Evolutionary conservation across 495 filamentous ascomycete species (phyloP).

Genomic region (Hapsidospora chrysogenum): DNA sequence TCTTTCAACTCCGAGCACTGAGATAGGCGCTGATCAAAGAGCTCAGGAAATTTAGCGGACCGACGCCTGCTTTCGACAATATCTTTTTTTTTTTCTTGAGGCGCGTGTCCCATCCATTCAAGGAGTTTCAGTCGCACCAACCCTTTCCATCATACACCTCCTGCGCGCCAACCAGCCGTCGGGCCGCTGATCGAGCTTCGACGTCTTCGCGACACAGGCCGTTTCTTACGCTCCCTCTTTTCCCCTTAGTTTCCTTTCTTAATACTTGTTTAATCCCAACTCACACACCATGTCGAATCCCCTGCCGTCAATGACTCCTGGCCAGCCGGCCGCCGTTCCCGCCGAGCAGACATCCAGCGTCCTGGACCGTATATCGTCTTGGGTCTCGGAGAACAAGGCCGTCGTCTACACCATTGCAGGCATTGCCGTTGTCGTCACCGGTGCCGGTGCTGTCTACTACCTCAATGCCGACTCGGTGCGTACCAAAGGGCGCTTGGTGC

Average conservation of each 20-base stretch:
- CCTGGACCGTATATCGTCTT: conserved; percentile 79
- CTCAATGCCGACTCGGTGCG: conserved; percentile 35
- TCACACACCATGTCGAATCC: conserved; percentile 24
- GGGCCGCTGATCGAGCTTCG: no score
- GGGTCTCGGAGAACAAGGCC: conserved; percentile 89
- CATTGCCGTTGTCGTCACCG: conserved; percentile 76
- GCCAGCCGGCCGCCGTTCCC: conserved; percentile 17
- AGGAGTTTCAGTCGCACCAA: no score
- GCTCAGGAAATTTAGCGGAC: no score
- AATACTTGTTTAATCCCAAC: no score
- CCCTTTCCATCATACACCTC: no score
- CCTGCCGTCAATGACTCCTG: conserved; percentile 20
- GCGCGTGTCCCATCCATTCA: no score
- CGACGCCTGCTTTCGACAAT: no score
- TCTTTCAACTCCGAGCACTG: no score
- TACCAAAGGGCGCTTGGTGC: not conserved
- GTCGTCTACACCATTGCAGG: conserved; percentile 92
- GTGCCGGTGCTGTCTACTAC: conserved; percentile 85
- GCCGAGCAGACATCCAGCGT: conserved; percentile 39
- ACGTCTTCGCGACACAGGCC: no score
- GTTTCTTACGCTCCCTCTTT: conserved; percentile 4
- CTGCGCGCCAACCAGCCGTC: no score
- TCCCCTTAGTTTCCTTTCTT: conserved; percentile 1
- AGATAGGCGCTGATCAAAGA: no score
- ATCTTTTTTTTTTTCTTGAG: no score